Percentiles rank a stretch among this genome's conserved stretches.
Conservation (phyloP, 768 basidiomycete genomes). For the Pisolithus orientalis region DNA sequence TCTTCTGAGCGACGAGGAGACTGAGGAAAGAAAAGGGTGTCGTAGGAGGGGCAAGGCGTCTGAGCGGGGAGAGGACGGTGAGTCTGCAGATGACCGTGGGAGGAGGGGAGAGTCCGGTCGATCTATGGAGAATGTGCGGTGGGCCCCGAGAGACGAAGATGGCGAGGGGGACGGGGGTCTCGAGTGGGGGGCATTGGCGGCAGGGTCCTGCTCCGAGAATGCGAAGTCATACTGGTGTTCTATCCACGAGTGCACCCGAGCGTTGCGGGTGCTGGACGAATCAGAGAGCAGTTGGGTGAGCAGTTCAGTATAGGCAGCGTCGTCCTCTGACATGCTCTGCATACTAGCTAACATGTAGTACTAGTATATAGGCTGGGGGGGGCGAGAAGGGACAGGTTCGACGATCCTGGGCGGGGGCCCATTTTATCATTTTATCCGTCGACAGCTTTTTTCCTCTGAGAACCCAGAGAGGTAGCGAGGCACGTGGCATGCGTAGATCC, state of each 20-base stretch:
- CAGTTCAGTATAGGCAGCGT: constrained; percentile 22
- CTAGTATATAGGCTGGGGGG: constrained; percentile 3
- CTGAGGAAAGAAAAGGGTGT: constrained; percentile 29
- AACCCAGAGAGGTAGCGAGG: constrained; percentile 1
- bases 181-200: not conserved
- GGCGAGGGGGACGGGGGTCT: constrained; percentile 21
- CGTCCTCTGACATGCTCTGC: constrained; percentile 26
- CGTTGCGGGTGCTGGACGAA: constrained; percentile 17
- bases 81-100: constrained; percentile 20
- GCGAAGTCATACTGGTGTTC: constrained; percentile 32
- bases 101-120: constrained; percentile 27
- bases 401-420: not conserved
- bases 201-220: constrained; percentile 18
- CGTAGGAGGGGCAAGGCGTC: constrained; percentile 22
- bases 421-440: constrained; percentile 15
- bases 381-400: not conserved
- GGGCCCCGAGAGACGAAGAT: constrained; percentile 26
- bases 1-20: constrained; percentile 5
- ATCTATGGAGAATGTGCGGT: constrained; percentile 18
- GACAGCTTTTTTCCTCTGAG: not conserved
- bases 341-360: constrained; percentile 5
- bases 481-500: constrained; percentile 9
- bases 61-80: constrained; percentile 13
- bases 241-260: constrained; percentile 29
- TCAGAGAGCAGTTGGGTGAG: constrained; percentile 24